Evolutionary conservation across 2,329 filamentous ascomycete genomes (phyloP).

Genomic region (Fusarium compactum): DNA sequence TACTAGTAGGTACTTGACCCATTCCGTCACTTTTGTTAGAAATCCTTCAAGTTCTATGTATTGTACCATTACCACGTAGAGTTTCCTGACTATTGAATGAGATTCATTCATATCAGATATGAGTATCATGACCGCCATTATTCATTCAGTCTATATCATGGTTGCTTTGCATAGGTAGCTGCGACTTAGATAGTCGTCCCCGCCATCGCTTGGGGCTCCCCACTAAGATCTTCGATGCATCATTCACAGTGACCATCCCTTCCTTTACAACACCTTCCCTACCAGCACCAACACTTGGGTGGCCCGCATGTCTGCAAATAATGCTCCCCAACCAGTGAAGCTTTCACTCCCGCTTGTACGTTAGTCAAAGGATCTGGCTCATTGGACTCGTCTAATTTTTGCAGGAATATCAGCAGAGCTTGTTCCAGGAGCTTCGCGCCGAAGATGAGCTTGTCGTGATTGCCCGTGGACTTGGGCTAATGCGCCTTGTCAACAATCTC

Average conservation of each 20-base stretch:
- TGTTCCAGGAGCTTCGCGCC: slow-evolving; percentile 88
- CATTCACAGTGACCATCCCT: slow-evolving; percentile 34
- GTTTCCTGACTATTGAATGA: background rate
- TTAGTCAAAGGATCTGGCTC: background rate
- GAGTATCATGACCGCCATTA: background rate
- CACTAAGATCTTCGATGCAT: slow-evolving; percentile 30
- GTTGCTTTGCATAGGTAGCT: background rate
- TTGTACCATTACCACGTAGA: background rate
- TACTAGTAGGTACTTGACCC: background rate
- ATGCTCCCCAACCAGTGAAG: slow-evolving; percentile 77
- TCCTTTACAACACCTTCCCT: slow-evolving; percentile 24
- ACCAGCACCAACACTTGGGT: slow-evolving; percentile 33
- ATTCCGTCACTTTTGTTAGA: background rate
- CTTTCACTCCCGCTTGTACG: slow-evolving; percentile 74
- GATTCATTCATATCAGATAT: background rate
- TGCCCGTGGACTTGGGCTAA: slow-evolving; percentile 89
- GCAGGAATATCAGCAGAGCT: slow-evolving; percentile 90
- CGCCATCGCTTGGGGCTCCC: slow-evolving; percentile 19
- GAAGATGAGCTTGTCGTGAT: slow-evolving; percentile 96
- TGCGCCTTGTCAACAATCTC: slow-evolving; percentile 94
- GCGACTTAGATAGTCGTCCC: slow-evolving; percentile 19
- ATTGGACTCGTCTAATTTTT: slow-evolving; percentile 26
- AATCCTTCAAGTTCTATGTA: background rate
- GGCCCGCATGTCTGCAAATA: slow-evolving; percentile 63
- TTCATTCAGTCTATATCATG: slow-evolving; percentile 12